phyloP scores from a whole-genome alignment of 345 rosid genomes.

The Luvunga scandens region DNA sequence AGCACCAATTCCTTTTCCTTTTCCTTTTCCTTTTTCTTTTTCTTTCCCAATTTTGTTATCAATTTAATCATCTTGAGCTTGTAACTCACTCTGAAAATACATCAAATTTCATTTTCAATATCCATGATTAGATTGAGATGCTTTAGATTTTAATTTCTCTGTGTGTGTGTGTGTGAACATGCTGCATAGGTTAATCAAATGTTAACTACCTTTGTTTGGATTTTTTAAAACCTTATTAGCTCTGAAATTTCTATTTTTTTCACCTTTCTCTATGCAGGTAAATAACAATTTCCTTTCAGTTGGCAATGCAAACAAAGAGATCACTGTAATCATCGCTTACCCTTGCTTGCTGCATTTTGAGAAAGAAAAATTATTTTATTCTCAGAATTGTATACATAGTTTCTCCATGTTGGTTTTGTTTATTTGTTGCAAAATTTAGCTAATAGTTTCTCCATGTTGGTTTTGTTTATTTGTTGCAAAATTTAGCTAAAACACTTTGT shows the following conservation, averaged over 20 bases:
- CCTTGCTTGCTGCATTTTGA: slow-evolving; percentile 14
- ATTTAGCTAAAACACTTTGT: background rate
- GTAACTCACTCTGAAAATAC: background rate
- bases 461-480: no score
- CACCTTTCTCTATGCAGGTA: slow-evolving; percentile 53
- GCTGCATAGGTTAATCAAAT: background rate
- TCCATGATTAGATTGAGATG: background rate
- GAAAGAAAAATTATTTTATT: background rate
- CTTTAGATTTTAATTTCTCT: background rate
- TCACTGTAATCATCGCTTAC: slow-evolving; percentile 54
- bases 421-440: no score
- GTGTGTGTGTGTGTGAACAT: background rate
- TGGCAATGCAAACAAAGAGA: slow-evolving; percentile 88
- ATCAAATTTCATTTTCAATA: background rate
- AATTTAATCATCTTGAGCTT: background rate
- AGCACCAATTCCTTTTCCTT: background rate
- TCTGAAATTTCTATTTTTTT: slow-evolving; percentile 2
- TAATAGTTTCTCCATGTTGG: no score
- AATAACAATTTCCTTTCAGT: slow-evolving; percentile 94
- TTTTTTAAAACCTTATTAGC: slow-evolving; percentile 1
- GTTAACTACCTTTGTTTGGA: background rate
- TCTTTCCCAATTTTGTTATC: background rate
- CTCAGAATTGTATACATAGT: background rate
- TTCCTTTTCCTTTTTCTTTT: background rate
- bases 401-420: background rate